These are phyloP conservation scores for Lactarius hengduanensis DNA, from an alignment of 768 basidiomycete species.

Conservation along the genomic window DNA sequence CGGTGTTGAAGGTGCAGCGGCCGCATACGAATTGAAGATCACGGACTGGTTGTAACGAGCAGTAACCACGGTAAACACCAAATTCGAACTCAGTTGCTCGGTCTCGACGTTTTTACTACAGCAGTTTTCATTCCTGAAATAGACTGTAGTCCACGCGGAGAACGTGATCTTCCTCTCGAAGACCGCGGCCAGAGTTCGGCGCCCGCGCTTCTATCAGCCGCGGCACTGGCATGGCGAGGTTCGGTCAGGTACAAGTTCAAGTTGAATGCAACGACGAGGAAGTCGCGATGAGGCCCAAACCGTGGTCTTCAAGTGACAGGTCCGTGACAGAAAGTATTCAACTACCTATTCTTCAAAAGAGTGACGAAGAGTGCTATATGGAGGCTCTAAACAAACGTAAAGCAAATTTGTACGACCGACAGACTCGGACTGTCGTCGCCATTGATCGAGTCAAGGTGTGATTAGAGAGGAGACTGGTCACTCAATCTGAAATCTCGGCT, in stretches of 20 bases:
- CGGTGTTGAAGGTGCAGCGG: too few relatives aligned
- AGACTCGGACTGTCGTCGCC: neutral
- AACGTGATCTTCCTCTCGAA: neutral
- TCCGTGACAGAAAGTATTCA: neutral
- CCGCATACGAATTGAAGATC: too few relatives aligned
- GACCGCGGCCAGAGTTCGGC: neutral
- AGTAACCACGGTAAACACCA: too few relatives aligned
- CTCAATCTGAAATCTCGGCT: conserved; percentile 25
- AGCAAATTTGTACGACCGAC: neutral
- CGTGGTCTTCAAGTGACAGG: neutral
- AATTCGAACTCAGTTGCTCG: neutral
- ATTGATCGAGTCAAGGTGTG: neutral
- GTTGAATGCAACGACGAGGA: neutral
- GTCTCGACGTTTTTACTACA: neutral
- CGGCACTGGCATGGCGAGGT: too few relatives aligned
- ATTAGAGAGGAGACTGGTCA: conserved; percentile 4
- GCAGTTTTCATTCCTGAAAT: neutral
- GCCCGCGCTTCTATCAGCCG: neutral
- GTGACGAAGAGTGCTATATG: neutral
- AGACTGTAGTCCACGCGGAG: neutral
- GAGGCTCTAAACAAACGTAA: neutral
- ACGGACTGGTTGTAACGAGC: too few relatives aligned
- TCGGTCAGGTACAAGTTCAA: neutral
- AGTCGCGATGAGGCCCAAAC: neutral
- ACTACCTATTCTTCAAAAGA: neutral